Evolutionary conservation across 1,284 basidiomycete species (phyloP).

Genomic region (Schizopora paradoxa): DNA sequence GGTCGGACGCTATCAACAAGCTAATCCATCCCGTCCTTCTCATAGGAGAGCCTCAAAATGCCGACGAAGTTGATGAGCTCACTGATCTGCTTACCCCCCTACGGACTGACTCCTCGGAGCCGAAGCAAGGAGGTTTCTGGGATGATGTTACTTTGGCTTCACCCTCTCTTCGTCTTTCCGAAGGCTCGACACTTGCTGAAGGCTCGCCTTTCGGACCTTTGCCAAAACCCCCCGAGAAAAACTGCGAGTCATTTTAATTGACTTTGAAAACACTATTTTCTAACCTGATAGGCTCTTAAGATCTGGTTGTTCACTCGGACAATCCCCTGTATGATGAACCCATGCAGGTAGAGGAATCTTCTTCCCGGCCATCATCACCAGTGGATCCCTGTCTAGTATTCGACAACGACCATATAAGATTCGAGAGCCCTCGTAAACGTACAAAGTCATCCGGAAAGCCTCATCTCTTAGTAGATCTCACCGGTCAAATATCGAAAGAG

Average conservation of each 20-base stretch:
- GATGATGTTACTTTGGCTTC: neutral
- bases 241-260: neutral
- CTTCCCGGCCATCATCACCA: conserved; percentile 9
- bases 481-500: conserved; percentile 9
- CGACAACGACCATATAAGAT: conserved; percentile 4
- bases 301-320: neutral
- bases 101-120: neutral
- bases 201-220: neutral
- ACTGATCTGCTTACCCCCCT: neutral
- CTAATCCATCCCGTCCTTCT: conserved; percentile 8
- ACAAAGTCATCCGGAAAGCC: neutral
- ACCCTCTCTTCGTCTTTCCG: neutral
- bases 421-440: conserved; percentile 3
- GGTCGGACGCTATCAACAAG: conserved; percentile 6
- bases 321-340: neutral
- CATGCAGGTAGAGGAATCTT: neutral
- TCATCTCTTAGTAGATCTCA: conserved; percentile 9
- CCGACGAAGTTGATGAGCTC: neutral
- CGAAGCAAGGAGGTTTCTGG: neutral
- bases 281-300: neutral
- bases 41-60: conserved; percentile 7
- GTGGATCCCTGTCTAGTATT: conserved; percentile 15
- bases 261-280: conserved; percentile 5
- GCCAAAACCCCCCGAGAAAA: neutral
- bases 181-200: neutral